Percentiles rank a stretch among this genome's conserved stretches.
Evolutionary conservation across 2,329 filamentous ascomycete species (phyloP).

Genomic region (Pseudogymnoascus sp.): DNA sequence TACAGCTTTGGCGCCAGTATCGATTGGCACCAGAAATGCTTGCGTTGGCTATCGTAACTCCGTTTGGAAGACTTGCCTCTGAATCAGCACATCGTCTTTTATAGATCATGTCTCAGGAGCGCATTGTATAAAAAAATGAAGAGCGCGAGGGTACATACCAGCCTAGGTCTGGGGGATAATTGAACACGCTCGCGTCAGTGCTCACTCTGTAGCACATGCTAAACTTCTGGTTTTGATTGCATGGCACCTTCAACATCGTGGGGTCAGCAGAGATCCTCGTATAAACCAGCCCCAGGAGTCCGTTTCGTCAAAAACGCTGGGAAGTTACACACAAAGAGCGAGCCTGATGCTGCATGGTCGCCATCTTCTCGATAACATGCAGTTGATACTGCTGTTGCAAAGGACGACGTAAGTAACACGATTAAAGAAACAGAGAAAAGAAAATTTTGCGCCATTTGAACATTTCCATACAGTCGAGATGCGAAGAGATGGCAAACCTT

Average conservation of each 20-base stretch:
- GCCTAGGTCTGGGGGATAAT: neutral
- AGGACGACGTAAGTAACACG: neutral
- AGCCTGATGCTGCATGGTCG: neutral
- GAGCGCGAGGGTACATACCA: neutral
- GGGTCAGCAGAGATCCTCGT: neutral
- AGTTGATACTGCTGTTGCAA: neutral
- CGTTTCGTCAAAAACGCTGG: neutral
- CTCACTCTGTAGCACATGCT: neutral
- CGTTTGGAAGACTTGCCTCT: neutral
- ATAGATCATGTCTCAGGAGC: neutral
- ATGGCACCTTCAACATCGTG: neutral
- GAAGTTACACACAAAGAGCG: neutral
- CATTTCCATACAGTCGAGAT: neutral
- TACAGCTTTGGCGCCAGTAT: neutral
- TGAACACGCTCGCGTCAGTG: neutral
- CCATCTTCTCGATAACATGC: neutral
- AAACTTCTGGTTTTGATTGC: neutral
- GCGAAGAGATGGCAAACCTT: neutral
- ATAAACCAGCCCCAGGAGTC: neutral
- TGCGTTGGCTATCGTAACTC: neutral
- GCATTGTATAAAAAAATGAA: neutral
- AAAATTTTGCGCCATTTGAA: neutral
- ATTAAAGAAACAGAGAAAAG: neutral
- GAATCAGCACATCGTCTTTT: neutral
- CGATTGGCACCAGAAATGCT: neutral